Base-by-base conservation (phyloP, 441 rosid genomes). In the Hura crepitans region DNA sequence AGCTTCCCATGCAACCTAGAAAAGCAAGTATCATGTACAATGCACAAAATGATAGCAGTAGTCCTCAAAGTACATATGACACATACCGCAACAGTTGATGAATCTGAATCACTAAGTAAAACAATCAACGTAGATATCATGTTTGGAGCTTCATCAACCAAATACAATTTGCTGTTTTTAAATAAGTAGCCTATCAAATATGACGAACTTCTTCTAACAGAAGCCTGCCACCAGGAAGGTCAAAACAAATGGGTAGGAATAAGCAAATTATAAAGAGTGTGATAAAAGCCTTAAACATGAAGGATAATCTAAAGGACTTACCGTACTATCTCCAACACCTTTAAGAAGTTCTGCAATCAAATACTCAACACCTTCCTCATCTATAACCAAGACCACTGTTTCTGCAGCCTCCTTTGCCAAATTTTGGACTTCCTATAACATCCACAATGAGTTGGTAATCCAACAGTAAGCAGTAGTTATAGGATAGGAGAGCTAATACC, bases 1-100 rank as follows among this genome's bases (percentile, higher is more conserved):
- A 63, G 97, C 98, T 81, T 93, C 98, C 99, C 99, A 96, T 59
- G 98, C 88, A 81, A 80, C 91, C 99, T 96, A 76, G 80, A 64
- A 30, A 66, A 71, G 23, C 64, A 30, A 74, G 66, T 62, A 77
- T 82, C 64, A 78, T 74, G 64, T 66, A 30, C 62, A 39, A 79
- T 67, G 28, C 27, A 78, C 20, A 51, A 65, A 25, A 68, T 68
- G 20, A 53, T 49, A 62, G n/a, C 68, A 49, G 55, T 65, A 66
- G 66, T 17, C 33, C 22, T 46, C 27, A n/a, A 66, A 79, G 25
- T 50, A 70, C 25, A 47, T 56, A 70, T 20, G 69, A 72, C 50
- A 77, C 72, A 65, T 90, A 96, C 99, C 81, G 70, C 78, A 65
- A 96, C 92, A 57, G 98, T 96, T 61, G 82, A 85, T 61, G 97